Evolutionary conservation across 768 basidiomycete species (phyloP).

Genomic region (Rubroboletus satanas): DNA sequence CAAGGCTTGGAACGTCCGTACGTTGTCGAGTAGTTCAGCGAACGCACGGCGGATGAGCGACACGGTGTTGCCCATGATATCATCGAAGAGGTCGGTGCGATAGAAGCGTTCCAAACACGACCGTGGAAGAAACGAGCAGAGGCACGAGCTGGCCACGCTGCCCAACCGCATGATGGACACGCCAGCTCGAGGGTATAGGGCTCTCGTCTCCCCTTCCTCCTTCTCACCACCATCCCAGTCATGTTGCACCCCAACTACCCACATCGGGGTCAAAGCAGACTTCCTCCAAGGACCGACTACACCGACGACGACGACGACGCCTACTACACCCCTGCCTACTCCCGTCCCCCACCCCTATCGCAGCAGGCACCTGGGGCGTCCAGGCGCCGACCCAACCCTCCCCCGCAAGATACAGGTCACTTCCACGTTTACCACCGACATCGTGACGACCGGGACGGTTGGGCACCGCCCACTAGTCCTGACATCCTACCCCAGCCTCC

Average conservation of each 20-base stretch:
- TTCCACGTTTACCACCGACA: constrained; percentile 16
- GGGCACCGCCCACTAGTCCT: constrained; percentile 10
- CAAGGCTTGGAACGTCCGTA: constrained; percentile 25
- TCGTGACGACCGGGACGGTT: constrained; percentile 21
- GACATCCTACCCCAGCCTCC: constrained; percentile 8
- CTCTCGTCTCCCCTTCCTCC: background rate
- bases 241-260: constrained; percentile 7
- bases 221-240: background rate
- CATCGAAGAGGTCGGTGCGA: background rate
- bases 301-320: constrained; percentile 16
- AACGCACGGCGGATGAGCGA: constrained; percentile 20
- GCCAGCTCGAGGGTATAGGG: background rate
- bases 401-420: constrained; percentile 3
- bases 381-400: constrained; percentile 18
- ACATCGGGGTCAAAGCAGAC: background rate
- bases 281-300: constrained; percentile 6
- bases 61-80: constrained; percentile 28
- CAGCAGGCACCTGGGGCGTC: constrained; percentile 4
- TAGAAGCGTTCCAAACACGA: too few relatives aligned
- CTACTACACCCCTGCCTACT: constrained; percentile 11
- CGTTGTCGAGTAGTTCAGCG: constrained; percentile 17
- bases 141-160: background rate
- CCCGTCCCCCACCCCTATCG: constrained; percentile 2
- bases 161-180: constrained; percentile 2
- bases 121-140: too few relatives aligned